A percentile compares a stretch with the other conserved stretches of the same genome.
Conservation (phyloP, 352 stramenopile species). For the Globisporangium splendens region DNA sequence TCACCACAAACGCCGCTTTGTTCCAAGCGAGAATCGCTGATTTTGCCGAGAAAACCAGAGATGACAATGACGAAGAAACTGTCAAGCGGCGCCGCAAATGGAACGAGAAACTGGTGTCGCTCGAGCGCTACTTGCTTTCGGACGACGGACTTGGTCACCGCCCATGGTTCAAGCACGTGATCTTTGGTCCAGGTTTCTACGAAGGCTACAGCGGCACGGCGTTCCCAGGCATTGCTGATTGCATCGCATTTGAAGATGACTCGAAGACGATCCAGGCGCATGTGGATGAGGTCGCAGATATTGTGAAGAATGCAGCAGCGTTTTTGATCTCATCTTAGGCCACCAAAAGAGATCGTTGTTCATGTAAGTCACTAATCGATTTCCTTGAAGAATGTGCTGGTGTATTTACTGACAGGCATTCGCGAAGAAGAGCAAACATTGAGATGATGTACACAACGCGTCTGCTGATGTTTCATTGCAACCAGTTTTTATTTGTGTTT, state of each 20-base stretch:
- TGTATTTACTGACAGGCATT: too few species aligned
- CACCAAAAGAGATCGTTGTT: too few species aligned
- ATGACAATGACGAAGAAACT: not conserved
- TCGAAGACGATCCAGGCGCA: slow-evolving; percentile 31
- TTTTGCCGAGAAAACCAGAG: slow-evolving; percentile 1
- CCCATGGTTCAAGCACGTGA: slow-evolving; percentile 54
- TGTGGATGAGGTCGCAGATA: slow-evolving; percentile 34
- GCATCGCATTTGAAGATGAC: slow-evolving; percentile 43
- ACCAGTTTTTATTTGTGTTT: too few species aligned
- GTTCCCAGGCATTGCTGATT: slow-evolving; percentile 51
- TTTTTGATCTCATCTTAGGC: slow-evolving; percentile 19
- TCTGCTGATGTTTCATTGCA: too few species aligned
- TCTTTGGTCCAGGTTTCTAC: slow-evolving; percentile 60
- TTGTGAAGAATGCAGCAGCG: slow-evolving; percentile 30
- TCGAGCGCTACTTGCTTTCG: slow-evolving; percentile 47
- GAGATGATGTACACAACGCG: too few species aligned
- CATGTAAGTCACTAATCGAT: too few species aligned
- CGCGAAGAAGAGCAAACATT: too few species aligned
- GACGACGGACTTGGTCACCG: slow-evolving; percentile 41
- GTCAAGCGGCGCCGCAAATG: slow-evolving; percentile 12
- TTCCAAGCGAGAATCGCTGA: slow-evolving; percentile 24
- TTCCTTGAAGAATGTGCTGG: too few species aligned
- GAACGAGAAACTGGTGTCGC: slow-evolving; percentile 47
- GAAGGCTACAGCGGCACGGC: slow-evolving; percentile 45
- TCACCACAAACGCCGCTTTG: slow-evolving; percentile 23